Base-by-base conservation (phyloP, 23 red algal genomes). In the Chondrus crispus region DNA sequence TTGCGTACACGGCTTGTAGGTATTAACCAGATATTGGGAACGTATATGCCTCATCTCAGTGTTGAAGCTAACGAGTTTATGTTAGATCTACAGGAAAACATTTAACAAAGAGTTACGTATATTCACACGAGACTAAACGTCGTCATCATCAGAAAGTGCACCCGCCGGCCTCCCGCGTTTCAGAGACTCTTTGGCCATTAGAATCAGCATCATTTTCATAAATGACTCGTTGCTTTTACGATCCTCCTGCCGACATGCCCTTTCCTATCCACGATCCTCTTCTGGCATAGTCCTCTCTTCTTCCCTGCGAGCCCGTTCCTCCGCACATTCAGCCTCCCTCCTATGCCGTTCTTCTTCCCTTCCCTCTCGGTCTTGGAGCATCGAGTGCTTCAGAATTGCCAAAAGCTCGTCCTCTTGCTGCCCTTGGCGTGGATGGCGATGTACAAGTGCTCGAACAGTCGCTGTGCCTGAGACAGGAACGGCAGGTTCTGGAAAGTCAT, bases 181-280 rank as follows among this genome's bases (percentile, higher is more conserved):
- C n/a, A n/a, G n/a, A n/a, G n/a, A n/a, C n/a, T n/a, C n/a, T n/a
- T n/a, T n/a, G n/a, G n/a, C n/a, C n/a, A n/a, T n/a, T n/a, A n/a
- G n/a, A n/a, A n/a, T n/a, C n/a, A n/a, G n/a, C n/a, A 77, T 46
- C 37, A 77, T 46, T 77, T 77, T 24, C 71, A 77, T 77, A 22
- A 44, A 48, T 38, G 32, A 1, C 26, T 77, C 1, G 38, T 77
- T 26, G n/a, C 71, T 7, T 20, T 2, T 77, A 46, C n/a, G 38
- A 22, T 47, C 1, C 24, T 24, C 71, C 44, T 42, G 0, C 1
- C 44, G 71, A 35, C 37, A 24, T 77, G 38, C 0, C 9, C 44
- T 77, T 77, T 77, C 38, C 43, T 77, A 26, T 38, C 19, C 46
- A 60, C 43, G 78, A 1, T 32, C 35, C 60, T 66, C 60, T 32